Percentiles rank a stretch among this genome's conserved stretches.
phyloP scores from a whole-genome alignment of 805 yeast genomes.

The Candida nemodendra region DNA sequence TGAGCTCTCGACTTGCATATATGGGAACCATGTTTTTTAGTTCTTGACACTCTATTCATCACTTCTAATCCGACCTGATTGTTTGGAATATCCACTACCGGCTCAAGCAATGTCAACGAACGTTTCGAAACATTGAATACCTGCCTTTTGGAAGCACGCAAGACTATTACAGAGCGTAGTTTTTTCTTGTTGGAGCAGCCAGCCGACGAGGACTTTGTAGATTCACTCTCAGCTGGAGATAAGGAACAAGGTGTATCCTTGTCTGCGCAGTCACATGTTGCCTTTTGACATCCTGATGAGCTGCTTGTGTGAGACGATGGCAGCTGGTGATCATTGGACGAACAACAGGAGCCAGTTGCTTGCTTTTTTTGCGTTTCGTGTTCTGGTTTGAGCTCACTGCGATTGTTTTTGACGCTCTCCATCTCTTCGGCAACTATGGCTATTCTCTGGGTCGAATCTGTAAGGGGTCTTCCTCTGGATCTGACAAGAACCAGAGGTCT shows the following conservation, averaged over 20 bases:
- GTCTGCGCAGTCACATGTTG: conserved; percentile 7
- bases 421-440: conserved; percentile 53
- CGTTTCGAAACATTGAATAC: conserved; percentile 36
- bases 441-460: conserved; percentile 54
- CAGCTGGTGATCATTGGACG: not conserved
- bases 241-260: not conserved
- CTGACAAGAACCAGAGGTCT: conserved; percentile 84
- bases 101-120: conserved; percentile 32
- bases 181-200: conserved; percentile 9
- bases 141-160: conserved; percentile 35
- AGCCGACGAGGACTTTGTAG: not conserved
- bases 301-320: not conserved
- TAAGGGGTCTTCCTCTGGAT: conserved; percentile 82
- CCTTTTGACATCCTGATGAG: not conserved
- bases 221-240: conserved; percentile 2
- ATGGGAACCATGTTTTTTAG: conserved; percentile 18
- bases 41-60: conserved; percentile 23
- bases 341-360: conserved; percentile 6
- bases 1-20: conserved; percentile 17
- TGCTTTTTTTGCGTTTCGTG: not conserved
- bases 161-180: conserved; percentile 28
- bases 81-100: conserved; percentile 34
- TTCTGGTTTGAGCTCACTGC: not conserved
- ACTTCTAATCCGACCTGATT: conserved; percentile 32
- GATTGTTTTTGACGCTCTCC: conserved; percentile 2